These are phyloP conservation scores for Xerocomus nothofagi DNA, from an alignment of 1,284 basidiomycete species.

Conservation along the genomic window DNA sequence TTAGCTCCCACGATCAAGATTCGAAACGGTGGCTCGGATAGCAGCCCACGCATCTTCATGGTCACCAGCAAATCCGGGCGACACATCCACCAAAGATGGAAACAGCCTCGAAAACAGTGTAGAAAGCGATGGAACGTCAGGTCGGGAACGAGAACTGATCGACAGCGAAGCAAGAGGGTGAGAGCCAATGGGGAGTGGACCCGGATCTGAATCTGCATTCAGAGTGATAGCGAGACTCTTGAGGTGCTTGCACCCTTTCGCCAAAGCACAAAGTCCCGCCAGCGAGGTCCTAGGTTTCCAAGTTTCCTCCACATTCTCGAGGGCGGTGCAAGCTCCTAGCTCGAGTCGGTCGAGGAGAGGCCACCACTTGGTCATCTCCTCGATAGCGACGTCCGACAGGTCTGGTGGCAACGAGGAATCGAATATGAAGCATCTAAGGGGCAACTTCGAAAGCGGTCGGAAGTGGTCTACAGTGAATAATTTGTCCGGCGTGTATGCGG, in stretches of 20 bases:
- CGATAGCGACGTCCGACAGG: slow-evolving; percentile 44
- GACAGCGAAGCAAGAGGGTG: slow-evolving; percentile 26
- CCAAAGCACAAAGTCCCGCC: slow-evolving; percentile 37
- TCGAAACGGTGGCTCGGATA: slow-evolving; percentile 12
- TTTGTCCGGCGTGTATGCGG: slow-evolving; percentile 6
- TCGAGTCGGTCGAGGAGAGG: slow-evolving; percentile 45
- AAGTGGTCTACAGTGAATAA: slow-evolving; percentile 26
- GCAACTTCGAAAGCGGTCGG: slow-evolving; percentile 22
- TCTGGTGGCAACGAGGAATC: slow-evolving; percentile 42
- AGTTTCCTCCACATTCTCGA: slow-evolving; percentile 22
- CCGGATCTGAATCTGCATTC: slow-evolving; percentile 11
- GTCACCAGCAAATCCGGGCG: slow-evolving; percentile 18
- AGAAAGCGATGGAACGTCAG: slow-evolving; percentile 17
- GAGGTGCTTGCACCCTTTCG: slow-evolving; percentile 38
- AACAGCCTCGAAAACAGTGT: slow-evolving; percentile 16
- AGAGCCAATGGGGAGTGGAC: not conserved
- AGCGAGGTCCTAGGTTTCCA: slow-evolving; percentile 38
- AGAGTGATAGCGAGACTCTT: slow-evolving; percentile 41
- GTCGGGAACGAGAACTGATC: slow-evolving; percentile 22
- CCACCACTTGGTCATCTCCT: slow-evolving; percentile 45
- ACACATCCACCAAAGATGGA: slow-evolving; percentile 22
- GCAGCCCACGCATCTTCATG: slow-evolving; percentile 24
- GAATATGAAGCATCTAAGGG: slow-evolving; percentile 43
- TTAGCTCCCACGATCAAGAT: not conserved
- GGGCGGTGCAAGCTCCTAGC: slow-evolving; percentile 38